Base-by-base conservation (phyloP, 169 alveolate genomes). In the Plasmodium vivax region DNA sequence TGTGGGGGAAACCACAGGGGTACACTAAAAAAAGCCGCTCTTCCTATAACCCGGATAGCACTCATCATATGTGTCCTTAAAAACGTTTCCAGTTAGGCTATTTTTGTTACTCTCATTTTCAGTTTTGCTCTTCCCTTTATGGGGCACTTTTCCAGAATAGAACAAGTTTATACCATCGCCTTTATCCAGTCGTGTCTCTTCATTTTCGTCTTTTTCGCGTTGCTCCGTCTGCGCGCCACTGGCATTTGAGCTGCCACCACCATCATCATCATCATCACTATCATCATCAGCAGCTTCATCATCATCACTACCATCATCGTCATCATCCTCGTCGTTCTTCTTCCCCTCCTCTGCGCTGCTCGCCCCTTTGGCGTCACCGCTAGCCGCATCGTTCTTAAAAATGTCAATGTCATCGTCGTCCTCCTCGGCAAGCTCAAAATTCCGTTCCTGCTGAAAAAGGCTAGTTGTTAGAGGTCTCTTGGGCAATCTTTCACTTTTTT, bases 51-150 rank as follows among this genome's bases (percentile, higher is more conserved):
- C 87, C 23, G 94, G 94, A 41, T 90, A 90, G 30, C 94, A 90
- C 74, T 90, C 94, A 16, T 90, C 94, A 82, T 90, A 90, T n/a
- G 94, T 90, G 58, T 90, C 94, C 51, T 71, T 9, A 71, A 90
- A 90, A 43, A 71, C 36, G 41, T 90, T 90, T 71, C 54, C 62
- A 45, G 73, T 87, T 77, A 87, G 45, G 72, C 93, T 87, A 19
- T 77, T 77, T 58, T 87, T 87, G 34, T 87, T 68, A 68, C 2
- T 79, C 41, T 77, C 68, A 38, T 81, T 71, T 68, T 41, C 38
- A 81, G 19, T 16, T 80, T 30, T 62, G 45, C 23, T 81, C 32
- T 80, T 82, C 16, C 54, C 27, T 90, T 62, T 90, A 68, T 71
- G 19, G 41, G 36, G 30, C 34, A 45, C 36, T 43, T 58, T 90